These are phyloP conservation scores for Porphyridium purpureum DNA, from an alignment of 23 red algal species.

Conservation along the genomic window DNA sequence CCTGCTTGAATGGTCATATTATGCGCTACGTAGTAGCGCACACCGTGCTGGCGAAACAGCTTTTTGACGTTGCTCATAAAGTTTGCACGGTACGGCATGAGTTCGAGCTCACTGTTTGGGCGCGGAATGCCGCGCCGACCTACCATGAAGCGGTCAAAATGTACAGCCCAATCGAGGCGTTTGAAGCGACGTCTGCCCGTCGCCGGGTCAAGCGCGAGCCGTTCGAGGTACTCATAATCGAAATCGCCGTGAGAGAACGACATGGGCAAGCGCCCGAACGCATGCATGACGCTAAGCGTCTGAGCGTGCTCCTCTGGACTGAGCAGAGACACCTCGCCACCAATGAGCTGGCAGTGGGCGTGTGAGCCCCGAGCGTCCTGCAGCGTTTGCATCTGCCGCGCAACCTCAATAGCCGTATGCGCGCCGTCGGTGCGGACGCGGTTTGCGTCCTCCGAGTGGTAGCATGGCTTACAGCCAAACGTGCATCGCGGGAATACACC, in stretches of 20 bases:
- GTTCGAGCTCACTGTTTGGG: constrained; percentile 15
- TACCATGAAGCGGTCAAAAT: constrained; percentile 59
- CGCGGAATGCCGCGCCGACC: constrained; percentile 16
- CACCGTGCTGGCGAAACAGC: constrained; percentile 34
- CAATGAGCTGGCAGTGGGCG: constrained; percentile 69
- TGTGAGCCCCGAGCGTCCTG: constrained; percentile 13
- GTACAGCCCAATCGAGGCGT: constrained; percentile 62
- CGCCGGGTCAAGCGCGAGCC: constrained; percentile 15
- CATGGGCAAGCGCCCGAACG: constrained; percentile 68
- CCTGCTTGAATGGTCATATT: constrained; percentile 64
- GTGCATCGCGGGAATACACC: constrained; percentile 64
- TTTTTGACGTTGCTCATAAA: constrained; percentile 43
- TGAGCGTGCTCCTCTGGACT: constrained; percentile 47
- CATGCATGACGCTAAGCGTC: constrained; percentile 53
- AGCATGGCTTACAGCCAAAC: constrained; percentile 58
- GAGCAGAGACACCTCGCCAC: constrained; percentile 55
- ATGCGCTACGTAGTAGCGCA: constrained; percentile 42
- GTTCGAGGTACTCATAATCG: constrained; percentile 45
- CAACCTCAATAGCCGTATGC: constrained; percentile 42
- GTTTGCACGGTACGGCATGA: constrained; percentile 27
- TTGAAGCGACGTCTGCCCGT: constrained; percentile 34
- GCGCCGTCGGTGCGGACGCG: constrained; percentile 52
- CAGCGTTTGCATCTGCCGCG: constrained; percentile 46
- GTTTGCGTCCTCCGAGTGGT: constrained; percentile 57
- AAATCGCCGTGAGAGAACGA: constrained; percentile 71